Evolutionary conservation across 495 filamentous ascomycete genomes (phyloP), one percentile per base, ranked within the genome.

Genomic region (Lophiotrema nucula): DNA sequence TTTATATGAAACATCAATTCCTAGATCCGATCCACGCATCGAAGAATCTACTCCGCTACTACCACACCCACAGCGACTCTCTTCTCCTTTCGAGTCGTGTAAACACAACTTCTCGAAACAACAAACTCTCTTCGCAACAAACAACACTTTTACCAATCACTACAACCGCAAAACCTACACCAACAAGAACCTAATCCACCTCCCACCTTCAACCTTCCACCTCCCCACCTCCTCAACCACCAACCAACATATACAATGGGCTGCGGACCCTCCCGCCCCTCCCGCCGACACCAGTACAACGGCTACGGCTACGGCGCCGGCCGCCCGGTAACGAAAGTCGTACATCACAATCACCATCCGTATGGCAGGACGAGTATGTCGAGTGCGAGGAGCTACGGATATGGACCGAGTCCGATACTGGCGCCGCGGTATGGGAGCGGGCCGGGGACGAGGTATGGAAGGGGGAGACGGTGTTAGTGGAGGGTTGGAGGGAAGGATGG

Each of bases 191-290:
- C n/a, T n/a, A n/a, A n/a, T n/a, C n/a, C n/a, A n/a, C n/a, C n/a
- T n/a, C n/a, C n/a, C n/a, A n/a, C n/a, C n/a, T n/a, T n/a, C n/a
- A n/a, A n/a, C n/a, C n/a, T n/a, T n/a, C n/a, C n/a, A n/a, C n/a
- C n/a, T n/a, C n/a, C n/a, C n/a, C n/a, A n/a, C n/a, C n/a, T n/a
- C n/a, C n/a, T n/a, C n/a, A n/a, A n/a, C n/a, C n/a, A n/a, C n/a
- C n/a, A n/a, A n/a, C n/a, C n/a, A n/a, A n/a, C n/a, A n/a, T n/a
- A n/a, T 18, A 48, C 22, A 28, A 48, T 48, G 46, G 24, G 24
- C 46, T 48, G 46, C 23, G 46, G 46, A 48, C 46, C 26, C 46
- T 48, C 46, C 26, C 46, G 46, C 16, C 13, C 22, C 15, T 48
- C 46, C 15, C 46, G 46, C 22, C 46, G 46, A 2, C 15, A 28